Evolutionary conservation across 805 yeast genomes (phyloP).

Genomic region (Metschnikowia continentalis): DNA sequence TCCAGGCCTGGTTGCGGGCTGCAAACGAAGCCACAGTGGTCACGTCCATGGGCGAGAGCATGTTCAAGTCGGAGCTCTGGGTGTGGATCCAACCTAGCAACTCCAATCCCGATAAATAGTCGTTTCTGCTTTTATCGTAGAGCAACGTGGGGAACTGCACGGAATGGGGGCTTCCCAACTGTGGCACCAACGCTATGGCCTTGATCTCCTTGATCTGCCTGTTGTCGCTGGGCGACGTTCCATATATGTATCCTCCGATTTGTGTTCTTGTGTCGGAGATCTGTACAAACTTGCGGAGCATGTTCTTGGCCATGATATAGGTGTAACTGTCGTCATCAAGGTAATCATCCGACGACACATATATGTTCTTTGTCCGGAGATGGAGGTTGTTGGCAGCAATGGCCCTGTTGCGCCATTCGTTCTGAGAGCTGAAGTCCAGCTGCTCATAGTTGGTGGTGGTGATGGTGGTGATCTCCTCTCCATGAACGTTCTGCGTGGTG

Average conservation of each 20-base stretch:
- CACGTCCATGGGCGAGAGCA: conserved; percentile 68
- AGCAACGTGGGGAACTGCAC: conserved; percentile 55
- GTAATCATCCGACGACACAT: conserved; percentile 62
- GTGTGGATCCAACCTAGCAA: conserved; percentile 96
- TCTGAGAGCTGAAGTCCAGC: conserved; percentile 71
- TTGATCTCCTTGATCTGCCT: conserved; percentile 71
- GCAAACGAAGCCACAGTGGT: conserved; percentile 49
- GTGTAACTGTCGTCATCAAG: conserved; percentile 51
- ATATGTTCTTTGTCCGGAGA: conserved; percentile 64
- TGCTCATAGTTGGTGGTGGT: conserved; percentile 89
- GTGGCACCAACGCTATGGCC: conserved; percentile 79
- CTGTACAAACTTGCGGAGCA: conserved; percentile 71
- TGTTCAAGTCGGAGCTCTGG: conserved; percentile 59
- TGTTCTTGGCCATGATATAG: conserved; percentile 76
- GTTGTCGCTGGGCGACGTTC: conserved; percentile 71
- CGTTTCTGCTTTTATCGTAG: conserved; percentile 40
- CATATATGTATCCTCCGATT: conserved; percentile 77
- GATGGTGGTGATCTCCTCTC: conserved; percentile 92
- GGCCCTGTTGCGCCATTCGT: conserved; percentile 90
- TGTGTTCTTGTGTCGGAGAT: conserved; percentile 79
- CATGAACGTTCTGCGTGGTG: conserved; percentile 84
- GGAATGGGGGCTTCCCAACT: conserved; percentile 66
- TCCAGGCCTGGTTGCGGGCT: conserved; percentile 39
- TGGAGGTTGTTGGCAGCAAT: conserved; percentile 71
- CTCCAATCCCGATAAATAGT: conserved; percentile 47